A percentile compares a stretch with the other conserved stretches of the same genome.
Evolutionary conservation across 306 rosid species (phyloP).

Genomic region (Senna tora): DNA sequence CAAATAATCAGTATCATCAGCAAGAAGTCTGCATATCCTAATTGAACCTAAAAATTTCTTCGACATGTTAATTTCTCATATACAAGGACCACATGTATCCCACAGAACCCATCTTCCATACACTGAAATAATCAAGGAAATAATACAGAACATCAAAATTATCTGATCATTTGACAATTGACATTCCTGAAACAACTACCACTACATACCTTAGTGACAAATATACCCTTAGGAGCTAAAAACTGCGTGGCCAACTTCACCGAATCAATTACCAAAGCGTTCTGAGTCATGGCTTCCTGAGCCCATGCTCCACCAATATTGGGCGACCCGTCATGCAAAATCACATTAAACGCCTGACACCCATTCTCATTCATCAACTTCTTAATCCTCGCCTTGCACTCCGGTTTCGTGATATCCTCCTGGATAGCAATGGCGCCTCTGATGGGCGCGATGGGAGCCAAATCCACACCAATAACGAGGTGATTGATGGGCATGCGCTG

Average conservation of each 20-base stretch:
- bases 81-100: background rate
- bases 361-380: conserved; percentile 65
- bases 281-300: conserved; percentile 89
- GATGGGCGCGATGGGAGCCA: conserved; percentile 75
- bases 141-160: background rate
- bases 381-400: conserved; percentile 68
- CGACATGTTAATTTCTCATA: background rate
- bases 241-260: conserved; percentile 83
- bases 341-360: conserved; percentile 59
- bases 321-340: conserved; percentile 89
- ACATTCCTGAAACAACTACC: background rate
- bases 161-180: no score
- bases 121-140: background rate
- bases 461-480: conserved; percentile 79
- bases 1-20: conserved; percentile 14
- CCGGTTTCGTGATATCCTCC: conserved; percentile 82
- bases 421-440: conserved; percentile 74
- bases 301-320: conserved; percentile 97
- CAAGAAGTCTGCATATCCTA: background rate
- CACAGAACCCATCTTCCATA: background rate
- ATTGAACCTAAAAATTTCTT: background rate
- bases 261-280: conserved; percentile 81
- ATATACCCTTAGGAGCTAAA: conserved; percentile 79
- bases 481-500: conserved; percentile 77
- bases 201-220: conserved; percentile 72